Percentiles rank a stretch among this genome's conserved stretches.
phyloP scores from a whole-genome alignment of 2,329 filamentous ascomycete genomes.

The Chaetomiaceae sp. region DNA sequence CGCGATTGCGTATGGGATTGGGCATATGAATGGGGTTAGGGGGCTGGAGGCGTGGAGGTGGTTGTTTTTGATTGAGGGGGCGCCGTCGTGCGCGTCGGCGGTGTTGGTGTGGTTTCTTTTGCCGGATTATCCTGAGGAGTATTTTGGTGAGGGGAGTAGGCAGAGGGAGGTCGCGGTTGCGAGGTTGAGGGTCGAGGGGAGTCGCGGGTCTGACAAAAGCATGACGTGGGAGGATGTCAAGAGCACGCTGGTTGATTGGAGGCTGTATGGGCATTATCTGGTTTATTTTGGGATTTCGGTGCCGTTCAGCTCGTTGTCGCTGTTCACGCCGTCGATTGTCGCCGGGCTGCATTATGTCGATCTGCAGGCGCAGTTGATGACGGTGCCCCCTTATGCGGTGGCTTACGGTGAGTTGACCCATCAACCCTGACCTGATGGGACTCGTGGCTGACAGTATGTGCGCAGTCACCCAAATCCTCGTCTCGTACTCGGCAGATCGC shows the following conservation, averaged over 20 bases:
- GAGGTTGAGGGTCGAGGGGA: constrained; percentile 43
- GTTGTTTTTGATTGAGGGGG: constrained; percentile 53
- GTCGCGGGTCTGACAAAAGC: constrained; percentile 54
- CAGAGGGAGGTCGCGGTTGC: constrained; percentile 53
- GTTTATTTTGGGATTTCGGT: constrained; percentile 48
- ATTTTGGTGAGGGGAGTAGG: constrained; percentile 52
- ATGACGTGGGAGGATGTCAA: constrained; percentile 65
- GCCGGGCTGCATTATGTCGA: constrained; percentile 46
- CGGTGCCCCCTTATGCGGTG: constrained; percentile 60
- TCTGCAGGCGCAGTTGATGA: constrained; percentile 60
- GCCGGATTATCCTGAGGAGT: constrained; percentile 63
- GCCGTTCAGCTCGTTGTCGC: constrained; percentile 54
- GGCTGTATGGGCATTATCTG: constrained; percentile 63
- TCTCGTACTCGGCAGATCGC: constrained; percentile 57
- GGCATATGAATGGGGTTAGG: constrained; percentile 60
- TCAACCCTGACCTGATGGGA: background rate
- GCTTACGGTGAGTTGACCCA: constrained; percentile 43
- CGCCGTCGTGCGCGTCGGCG: constrained; percentile 48
- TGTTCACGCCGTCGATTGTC: constrained; percentile 59
- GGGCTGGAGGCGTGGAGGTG: constrained; percentile 67
- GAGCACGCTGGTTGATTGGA: constrained; percentile 60
- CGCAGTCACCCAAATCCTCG: constrained; percentile 35
- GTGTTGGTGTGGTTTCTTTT: constrained; percentile 55
- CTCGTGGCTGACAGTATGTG: background rate
- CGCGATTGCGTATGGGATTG: constrained; percentile 66